A percentile compares a stretch with the other conserved stretches of the same genome.
These are phyloP conservation scores for Cytospora chrysosperma DNA, from an alignment of 2,329 filamentous ascomycete species.

Conservation along the genomic window DNA sequence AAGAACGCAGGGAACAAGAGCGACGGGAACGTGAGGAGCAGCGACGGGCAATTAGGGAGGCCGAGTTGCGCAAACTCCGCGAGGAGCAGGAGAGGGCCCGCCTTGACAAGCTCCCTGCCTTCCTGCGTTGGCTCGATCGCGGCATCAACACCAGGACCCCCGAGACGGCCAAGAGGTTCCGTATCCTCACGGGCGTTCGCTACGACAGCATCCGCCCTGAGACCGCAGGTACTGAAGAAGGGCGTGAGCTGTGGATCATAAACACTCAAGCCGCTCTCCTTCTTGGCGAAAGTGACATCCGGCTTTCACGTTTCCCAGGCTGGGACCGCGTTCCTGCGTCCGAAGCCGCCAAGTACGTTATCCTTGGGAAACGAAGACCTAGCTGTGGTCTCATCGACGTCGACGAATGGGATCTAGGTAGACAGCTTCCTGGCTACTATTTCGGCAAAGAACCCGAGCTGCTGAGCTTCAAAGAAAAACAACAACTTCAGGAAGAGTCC, in stretches of 20 bases:
- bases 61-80: conserved; percentile 49
- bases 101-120: conserved; percentile 56
- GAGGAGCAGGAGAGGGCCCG: conserved; percentile 56
- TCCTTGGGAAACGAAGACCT: conserved; percentile 60
- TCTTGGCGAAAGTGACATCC: conserved; percentile 63
- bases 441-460: conserved; percentile 44
- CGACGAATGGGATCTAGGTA: conserved; percentile 51
- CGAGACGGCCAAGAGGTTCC: conserved; percentile 54
- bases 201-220: conserved; percentile 61
- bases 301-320: conserved; percentile 57
- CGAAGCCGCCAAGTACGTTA: conserved; percentile 52
- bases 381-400: conserved; percentile 55
- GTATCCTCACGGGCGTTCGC: conserved; percentile 57
- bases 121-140: conserved; percentile 60
- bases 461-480: conserved; percentile 43
- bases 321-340: conserved; percentile 59
- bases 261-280: conserved; percentile 64
- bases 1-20: conserved; percentile 51
- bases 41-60: conserved; percentile 50
- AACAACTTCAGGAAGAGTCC: conserved; percentile 49
- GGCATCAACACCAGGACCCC: conserved; percentile 51
- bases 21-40: conserved; percentile 44
- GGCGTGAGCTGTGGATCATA: conserved; percentile 65
- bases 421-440: conserved; percentile 53
- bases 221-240: conserved; percentile 51